A percentile compares a stretch with the other conserved stretches of the same genome.
phyloP scores from a whole-genome alignment of 1,284 basidiomycete genomes.

The Somion occarium region DNA sequence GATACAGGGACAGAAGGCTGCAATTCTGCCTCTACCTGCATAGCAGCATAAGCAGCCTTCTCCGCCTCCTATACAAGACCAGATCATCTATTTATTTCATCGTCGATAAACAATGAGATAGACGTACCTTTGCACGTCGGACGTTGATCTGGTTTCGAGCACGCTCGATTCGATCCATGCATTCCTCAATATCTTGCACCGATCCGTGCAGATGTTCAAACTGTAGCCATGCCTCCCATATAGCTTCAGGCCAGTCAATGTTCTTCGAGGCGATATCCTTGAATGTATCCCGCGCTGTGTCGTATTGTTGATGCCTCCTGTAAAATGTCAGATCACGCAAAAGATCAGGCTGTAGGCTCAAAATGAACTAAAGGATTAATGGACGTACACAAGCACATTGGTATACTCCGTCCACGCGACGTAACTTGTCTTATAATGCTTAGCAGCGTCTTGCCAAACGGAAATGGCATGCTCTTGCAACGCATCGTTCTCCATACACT shows the following conservation, averaged over 20 bases:
- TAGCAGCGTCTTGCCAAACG: conserved; percentile 60
- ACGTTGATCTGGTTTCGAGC: conserved; percentile 60
- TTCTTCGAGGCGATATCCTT: conserved; percentile 59
- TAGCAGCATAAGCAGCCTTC: conserved; percentile 45
- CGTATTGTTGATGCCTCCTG: conserved; percentile 55
- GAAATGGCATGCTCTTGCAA: conserved; percentile 48
- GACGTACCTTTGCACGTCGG: conserved; percentile 61
- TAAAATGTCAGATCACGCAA: not conserved
- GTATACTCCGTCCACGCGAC: conserved; percentile 65
- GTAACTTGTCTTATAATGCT: conserved; percentile 67
- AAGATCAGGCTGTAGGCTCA: not conserved
- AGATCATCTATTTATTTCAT: too few species aligned
- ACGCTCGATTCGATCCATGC: conserved; percentile 63
- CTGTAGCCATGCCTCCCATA: conserved; percentile 83
- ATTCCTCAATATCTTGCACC: conserved; percentile 63
- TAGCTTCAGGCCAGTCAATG: conserved; percentile 88
- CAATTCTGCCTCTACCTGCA: conserved; percentile 46
- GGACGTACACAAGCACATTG: conserved; percentile 61
- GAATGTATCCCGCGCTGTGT: conserved; percentile 64
- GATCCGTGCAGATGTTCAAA: conserved; percentile 87
- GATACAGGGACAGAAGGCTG: conserved; percentile 35
- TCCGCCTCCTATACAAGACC: conserved; percentile 50
- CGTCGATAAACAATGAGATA: not conserved
- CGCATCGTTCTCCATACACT: conserved; percentile 46
- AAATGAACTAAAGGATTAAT: not conserved